phyloP scores from a whole-genome alignment of 2,329 filamentous ascomycete genomes.

The Dichotomopilus funicola region DNA sequence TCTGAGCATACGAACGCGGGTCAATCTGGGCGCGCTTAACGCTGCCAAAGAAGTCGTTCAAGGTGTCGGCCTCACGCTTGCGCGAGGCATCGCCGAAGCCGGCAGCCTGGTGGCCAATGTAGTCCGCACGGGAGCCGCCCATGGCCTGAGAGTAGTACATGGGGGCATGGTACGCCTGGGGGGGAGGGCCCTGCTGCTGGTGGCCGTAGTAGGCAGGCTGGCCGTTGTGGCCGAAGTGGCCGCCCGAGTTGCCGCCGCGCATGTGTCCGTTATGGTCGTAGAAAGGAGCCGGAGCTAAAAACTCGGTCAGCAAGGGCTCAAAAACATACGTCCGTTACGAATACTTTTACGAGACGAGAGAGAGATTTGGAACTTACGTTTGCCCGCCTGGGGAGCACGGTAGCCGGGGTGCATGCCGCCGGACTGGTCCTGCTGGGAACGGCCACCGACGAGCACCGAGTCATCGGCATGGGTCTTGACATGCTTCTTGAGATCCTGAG shows the following conservation, averaged over 20 bases:
- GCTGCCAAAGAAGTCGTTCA: conserved; percentile 91
- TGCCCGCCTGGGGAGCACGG: conserved; percentile 42
- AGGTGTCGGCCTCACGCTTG: conserved; percentile 78
- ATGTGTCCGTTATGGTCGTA: conserved; percentile 62
- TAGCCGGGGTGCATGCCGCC: conserved; percentile 46
- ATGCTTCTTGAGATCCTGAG: conserved; percentile 98
- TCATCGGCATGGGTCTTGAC: conserved; percentile 98
- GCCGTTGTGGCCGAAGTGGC: conserved; percentile 48
- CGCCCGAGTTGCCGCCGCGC: conserved; percentile 44
- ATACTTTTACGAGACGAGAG: not conserved
- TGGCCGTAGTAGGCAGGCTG: conserved; percentile 56
- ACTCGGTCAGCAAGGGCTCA: conserved; percentile 35
- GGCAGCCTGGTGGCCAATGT: conserved; percentile 53
- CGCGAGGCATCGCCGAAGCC: conserved; percentile 55
- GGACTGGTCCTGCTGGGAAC: conserved; percentile 46
- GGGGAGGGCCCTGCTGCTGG: conserved; percentile 38
- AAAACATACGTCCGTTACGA: conserved; percentile 18
- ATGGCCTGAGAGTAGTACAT: conserved; percentile 69
- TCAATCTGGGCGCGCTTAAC: conserved; percentile 89
- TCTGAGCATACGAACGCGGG: conserved; percentile 80
- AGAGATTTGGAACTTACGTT: conserved; percentile 39
- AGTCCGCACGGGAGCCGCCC: conserved; percentile 48
- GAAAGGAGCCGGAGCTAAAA: conserved; percentile 48
- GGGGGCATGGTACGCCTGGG: conserved; percentile 54
- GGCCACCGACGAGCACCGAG: conserved; percentile 56